phyloP scores from a whole-genome alignment of 75 land plant genomes.

The Azolla pinnata region DNA sequence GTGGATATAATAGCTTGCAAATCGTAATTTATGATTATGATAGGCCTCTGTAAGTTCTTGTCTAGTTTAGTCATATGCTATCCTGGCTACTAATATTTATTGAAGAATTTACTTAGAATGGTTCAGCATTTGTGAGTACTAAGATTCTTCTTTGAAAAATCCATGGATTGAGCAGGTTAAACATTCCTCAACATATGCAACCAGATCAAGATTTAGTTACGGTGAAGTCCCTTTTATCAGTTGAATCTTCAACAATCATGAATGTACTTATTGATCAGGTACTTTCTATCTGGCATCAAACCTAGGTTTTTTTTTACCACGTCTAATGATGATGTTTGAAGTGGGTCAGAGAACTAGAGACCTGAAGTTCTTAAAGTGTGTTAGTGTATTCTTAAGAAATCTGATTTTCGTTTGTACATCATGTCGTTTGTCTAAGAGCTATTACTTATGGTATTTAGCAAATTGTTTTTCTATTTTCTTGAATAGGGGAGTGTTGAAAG shows the following conservation, averaged over 20 bases:
- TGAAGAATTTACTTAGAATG: background rate
- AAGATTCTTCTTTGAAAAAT: no score
- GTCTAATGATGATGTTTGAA: no score
- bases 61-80: no score
- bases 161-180: slow-evolving; percentile 45
- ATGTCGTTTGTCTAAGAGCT: no score
- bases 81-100: background rate
- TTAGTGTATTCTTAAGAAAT: background rate
- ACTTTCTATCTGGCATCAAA: no score
- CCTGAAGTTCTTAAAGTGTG: no score
- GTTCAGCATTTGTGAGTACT: no score
- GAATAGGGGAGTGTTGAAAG: slow-evolving; percentile 70
- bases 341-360: no score
- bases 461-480: background rate
- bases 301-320: no score
- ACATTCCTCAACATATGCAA: slow-evolving; percentile 56
- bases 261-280: slow-evolving; percentile 91
- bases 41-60: slow-evolving; percentile 38
- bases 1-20: slow-evolving; percentile 48
- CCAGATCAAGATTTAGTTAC: slow-evolving; percentile 69
- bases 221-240: slow-evolving; percentile 46
- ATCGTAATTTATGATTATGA: slow-evolving; percentile 81
- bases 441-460: no score
- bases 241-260: slow-evolving; percentile 54
- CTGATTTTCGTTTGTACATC: no score